These are phyloP conservation scores for Polytolypa hystricis DNA, from an alignment of 2,329 filamentous ascomycete species.

Conservation along the genomic window DNA sequence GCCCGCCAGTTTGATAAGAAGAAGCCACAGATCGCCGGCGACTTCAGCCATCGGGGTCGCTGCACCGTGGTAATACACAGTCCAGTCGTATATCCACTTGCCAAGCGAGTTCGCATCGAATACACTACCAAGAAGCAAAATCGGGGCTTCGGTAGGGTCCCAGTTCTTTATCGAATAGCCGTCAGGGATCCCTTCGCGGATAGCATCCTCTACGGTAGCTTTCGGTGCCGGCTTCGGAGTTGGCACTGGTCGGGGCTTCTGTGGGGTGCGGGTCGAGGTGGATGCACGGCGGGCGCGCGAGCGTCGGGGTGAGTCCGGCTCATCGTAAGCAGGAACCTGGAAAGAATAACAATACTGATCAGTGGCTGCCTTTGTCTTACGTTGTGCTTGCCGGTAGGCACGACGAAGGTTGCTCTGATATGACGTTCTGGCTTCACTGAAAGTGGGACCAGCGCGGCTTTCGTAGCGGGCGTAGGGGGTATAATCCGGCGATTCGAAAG, in stretches of 20 bases:
- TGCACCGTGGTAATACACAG: slow-evolving; percentile 76
- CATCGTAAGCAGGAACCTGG: slow-evolving; percentile 47
- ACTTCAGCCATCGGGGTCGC: slow-evolving; percentile 77
- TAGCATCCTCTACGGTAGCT: slow-evolving; percentile 56
- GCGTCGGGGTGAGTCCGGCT: slow-evolving; percentile 37
- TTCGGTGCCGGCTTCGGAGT: slow-evolving; percentile 31
- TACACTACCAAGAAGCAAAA: slow-evolving; percentile 86
- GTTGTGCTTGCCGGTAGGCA: slow-evolving; percentile 20
- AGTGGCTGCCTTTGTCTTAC: slow-evolving; percentile 35
- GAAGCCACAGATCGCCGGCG: slow-evolving; percentile 88
- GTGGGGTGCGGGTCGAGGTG: slow-evolving; percentile 36
- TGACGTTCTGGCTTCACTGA: slow-evolving; percentile 6
- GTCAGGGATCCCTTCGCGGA: slow-evolving; percentile 58
- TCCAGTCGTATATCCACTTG: slow-evolving; percentile 99
- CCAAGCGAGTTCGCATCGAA: slow-evolving; percentile 96
- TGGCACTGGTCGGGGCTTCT: slow-evolving; percentile 28
- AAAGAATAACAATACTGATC: slow-evolving; percentile 42
- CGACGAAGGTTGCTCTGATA: no score
- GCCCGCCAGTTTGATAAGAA: slow-evolving; percentile 84
- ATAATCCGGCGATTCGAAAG: slow-evolving; percentile 33
- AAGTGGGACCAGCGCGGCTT: slow-evolving; percentile 3
- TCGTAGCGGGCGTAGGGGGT: slow-evolving; percentile 4
- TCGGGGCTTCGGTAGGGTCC: slow-evolving; percentile 89
- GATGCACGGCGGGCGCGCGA: slow-evolving; percentile 45
- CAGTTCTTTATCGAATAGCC: slow-evolving; percentile 97